These are phyloP conservation scores for Microdochium trichocladiopsis DNA, from an alignment of 2,329 filamentous ascomycete genomes.

Conservation along the genomic window DNA sequence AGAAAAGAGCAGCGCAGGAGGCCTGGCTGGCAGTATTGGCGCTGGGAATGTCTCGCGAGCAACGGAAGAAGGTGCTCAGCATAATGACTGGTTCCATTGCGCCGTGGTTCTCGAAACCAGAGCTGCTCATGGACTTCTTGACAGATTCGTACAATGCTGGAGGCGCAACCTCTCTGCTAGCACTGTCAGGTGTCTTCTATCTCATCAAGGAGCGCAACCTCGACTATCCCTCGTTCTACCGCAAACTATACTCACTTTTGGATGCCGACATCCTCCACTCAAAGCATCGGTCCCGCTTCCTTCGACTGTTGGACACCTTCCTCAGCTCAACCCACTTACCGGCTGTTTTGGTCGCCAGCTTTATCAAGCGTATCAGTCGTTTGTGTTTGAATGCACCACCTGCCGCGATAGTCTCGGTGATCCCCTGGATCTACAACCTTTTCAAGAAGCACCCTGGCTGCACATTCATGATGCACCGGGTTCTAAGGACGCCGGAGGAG, in stretches of 20 bases:
- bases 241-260: conserved; percentile 87
- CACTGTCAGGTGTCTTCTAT: conserved; percentile 89
- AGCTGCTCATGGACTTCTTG: conserved; percentile 90
- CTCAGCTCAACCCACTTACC: conserved; percentile 88
- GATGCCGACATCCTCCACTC: conserved; percentile 84
- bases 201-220: conserved; percentile 90
- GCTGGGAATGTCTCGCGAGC: conserved; percentile 57
- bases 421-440: conserved; percentile 95
- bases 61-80: conserved; percentile 72
- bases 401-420: conserved; percentile 76
- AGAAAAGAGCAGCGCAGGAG: conserved; percentile 76
- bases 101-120: conserved; percentile 83
- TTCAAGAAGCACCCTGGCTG: conserved; percentile 83
- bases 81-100: conserved; percentile 72
- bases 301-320: conserved; percentile 87
- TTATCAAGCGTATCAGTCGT: conserved; percentile 86
- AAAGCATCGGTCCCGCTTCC: conserved; percentile 88
- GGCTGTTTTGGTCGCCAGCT: conserved; percentile 83
- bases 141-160: conserved; percentile 89
- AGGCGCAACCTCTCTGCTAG: conserved; percentile 79
- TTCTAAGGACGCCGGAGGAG: conserved; percentile 48
- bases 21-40: conserved; percentile 78
- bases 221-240: conserved; percentile 92
- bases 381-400: conserved; percentile 85
- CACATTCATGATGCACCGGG: conserved; percentile 93